Evolutionary conservation across 1,284 basidiomycete genomes (phyloP), one percentile per base, ranked within the genome.

Genomic region (Cutaneotrichosporon sp.): DNA sequence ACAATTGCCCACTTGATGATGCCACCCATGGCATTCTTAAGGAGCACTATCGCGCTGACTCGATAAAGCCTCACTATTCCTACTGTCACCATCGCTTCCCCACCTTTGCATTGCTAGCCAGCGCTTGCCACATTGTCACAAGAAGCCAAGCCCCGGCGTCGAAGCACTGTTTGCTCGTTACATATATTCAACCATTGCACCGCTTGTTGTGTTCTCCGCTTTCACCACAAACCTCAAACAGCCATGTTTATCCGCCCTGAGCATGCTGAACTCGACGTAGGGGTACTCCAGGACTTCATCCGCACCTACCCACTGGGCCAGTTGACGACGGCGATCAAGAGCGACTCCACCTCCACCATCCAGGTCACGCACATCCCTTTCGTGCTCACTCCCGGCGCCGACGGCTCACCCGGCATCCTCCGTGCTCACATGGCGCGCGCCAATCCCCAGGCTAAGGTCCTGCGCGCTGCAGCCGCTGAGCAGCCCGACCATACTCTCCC

Each of bases 351-450:
- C 20, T 55, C 74, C 1, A 67, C 71, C n/a, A 51, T 79, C 22
- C 77, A 79, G 52, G 69, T 72, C 20, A 70, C 70, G 9, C 77
- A 79, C 56, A 70, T 78, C 49, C 78, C 78, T 2, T 79, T 70
- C 56, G 57, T 78, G 14, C 63, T 79, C 32, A 74, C 77, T 34
- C 19, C 42, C 17, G 27, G 33, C 5, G 43, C 47, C 11, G 27
- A 42, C 17, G 49, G 38, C 7, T 19, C 45, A 3, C 49, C 54
- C 0, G 64, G 65, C 17, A 27, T 54, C 1, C 57, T 76, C 0
- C 53, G 69, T n/a, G 74, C 52, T 0, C 74, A 76, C 55, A 72
- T 75, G 46, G 74, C 74, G 0, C 57, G 71, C 6, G 69, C 70
- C 2, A 76, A 76, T 49, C 73, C 74, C 12, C 73, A 76, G 55